These are phyloP conservation scores for Lactarius deliciosus DNA, from an alignment of 768 basidiomycete genomes.

Conservation along the genomic window DNA sequence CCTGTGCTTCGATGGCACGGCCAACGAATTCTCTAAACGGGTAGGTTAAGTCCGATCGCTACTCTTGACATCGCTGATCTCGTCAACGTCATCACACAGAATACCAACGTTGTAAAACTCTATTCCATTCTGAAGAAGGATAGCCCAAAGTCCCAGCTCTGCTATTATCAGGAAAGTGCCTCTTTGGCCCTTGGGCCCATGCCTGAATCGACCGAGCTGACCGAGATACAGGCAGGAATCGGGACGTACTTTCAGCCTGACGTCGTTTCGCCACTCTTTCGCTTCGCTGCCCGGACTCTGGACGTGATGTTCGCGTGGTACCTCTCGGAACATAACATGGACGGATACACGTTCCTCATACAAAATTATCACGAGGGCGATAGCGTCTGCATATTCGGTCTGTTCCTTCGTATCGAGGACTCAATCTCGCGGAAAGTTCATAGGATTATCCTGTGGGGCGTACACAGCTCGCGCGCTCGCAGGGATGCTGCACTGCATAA, in stretches of 20 bases:
- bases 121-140: conserved; percentile 68
- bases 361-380: conserved; percentile 69
- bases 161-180: conserved; percentile 19
- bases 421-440: conserved; percentile 6
- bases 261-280: conserved; percentile 17
- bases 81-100: conserved; percentile 36
- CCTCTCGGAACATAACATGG: conserved; percentile 39
- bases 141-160: conserved; percentile 30
- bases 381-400: conserved; percentile 72
- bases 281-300: conserved; percentile 2
- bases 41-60: not conserved
- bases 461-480: conserved; percentile 73
- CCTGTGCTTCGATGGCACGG: conserved; percentile 72
- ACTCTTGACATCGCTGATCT: not conserved
- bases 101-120: conserved; percentile 71
- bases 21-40: conserved; percentile 40
- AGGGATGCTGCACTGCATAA: conserved; percentile 71
- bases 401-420: conserved; percentile 21
- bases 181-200: not conserved
- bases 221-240: conserved; percentile 8
- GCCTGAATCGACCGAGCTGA: not conserved
- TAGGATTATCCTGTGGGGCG: conserved; percentile 75
- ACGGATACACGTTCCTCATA: conserved; percentile 78
- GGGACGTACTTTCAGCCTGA: conserved; percentile 21
- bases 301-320: conserved; percentile 19